Conservation (phyloP, 352 stramenopile genomes). For the Globisporangium paddicum region DNA sequence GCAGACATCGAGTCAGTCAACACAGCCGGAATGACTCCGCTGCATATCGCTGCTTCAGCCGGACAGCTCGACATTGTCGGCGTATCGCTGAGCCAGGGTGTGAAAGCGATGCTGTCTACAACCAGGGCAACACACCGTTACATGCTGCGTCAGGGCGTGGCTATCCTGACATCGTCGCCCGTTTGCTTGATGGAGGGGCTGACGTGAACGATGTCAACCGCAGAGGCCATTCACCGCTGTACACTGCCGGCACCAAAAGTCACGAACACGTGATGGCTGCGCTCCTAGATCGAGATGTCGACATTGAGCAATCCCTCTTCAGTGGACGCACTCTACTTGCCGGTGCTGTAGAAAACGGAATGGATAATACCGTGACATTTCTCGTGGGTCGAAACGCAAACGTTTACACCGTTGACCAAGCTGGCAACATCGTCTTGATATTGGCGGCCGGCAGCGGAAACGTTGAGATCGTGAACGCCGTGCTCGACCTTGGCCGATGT, state of each 20-base stretch:
- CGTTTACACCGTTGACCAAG: background rate
- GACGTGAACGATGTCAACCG: background rate
- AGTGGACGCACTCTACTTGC: background rate
- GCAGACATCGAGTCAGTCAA: background rate
- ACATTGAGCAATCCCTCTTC: background rate
- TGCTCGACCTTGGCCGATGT: background rate
- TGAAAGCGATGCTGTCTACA: background rate
- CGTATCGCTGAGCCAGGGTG: background rate
- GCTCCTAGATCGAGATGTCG: background rate
- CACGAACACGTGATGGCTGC: background rate
- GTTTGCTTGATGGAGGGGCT: background rate
- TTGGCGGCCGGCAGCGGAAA: background rate
- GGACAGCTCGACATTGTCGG: background rate
- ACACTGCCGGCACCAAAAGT: background rate
- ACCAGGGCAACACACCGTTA: background rate
- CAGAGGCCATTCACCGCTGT: background rate
- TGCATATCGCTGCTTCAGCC: background rate
- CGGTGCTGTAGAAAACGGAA: background rate
- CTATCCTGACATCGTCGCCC: background rate
- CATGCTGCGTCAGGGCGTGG: background rate
- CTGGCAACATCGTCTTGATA: background rate
- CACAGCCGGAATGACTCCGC: background rate
- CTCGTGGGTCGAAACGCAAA: background rate
- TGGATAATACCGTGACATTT: background rate
- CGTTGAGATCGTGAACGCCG: background rate